Evolutionary conservation across 345 rosid genomes (phyloP), one percentile per base, ranked within the genome.

Genomic region (Tarenaya hassleriana): DNA sequence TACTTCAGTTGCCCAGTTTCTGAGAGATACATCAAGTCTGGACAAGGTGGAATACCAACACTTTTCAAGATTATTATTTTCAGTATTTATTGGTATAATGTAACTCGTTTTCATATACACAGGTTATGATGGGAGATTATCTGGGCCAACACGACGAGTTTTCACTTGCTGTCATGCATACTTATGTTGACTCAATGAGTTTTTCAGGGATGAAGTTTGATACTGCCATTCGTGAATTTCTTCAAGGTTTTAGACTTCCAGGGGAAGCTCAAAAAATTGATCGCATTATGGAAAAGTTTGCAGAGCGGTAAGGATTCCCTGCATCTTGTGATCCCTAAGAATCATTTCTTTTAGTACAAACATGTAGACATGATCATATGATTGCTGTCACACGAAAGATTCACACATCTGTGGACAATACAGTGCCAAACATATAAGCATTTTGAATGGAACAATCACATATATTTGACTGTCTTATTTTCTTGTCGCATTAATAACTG

Each of bases 211-310:
- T 85, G 94, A 85, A 85, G 66, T 92, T 92, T 81, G 84, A 79
- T 67, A 60, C 48, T 9, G 94, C 98, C 60, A 83, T 92, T 50
- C 95, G 98, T 41, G 94, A 81, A 75, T 81, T 88, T 58, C 95
- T 92, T 56, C 85, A 85, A 64, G 94, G 94, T 40, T 92, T 92
- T 75, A 75, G 94, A 67, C 97, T 92, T 70, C 98, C 98, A 31
- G 96, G 98, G 49, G 98, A 92, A 67, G 98, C 98, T 56, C 97
- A 92, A 74, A 92, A 92, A 80, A 88, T 92, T 62, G 98, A 92
- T 68, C 94, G 98, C 48, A 83, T 92, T 31, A 92, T 88, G 94
- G 98, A 92, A 67, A 92, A 92, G 60, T 92, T 92, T 73, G 98
- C 98, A 55, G 97, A 92, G 73, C 80, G 98, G 98, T 92, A 77